Percentiles rank a stretch among this genome's conserved stretches.
phyloP scores from a whole-genome alignment of 129 eudicot genomes.

The Escallonia rubra region DNA sequence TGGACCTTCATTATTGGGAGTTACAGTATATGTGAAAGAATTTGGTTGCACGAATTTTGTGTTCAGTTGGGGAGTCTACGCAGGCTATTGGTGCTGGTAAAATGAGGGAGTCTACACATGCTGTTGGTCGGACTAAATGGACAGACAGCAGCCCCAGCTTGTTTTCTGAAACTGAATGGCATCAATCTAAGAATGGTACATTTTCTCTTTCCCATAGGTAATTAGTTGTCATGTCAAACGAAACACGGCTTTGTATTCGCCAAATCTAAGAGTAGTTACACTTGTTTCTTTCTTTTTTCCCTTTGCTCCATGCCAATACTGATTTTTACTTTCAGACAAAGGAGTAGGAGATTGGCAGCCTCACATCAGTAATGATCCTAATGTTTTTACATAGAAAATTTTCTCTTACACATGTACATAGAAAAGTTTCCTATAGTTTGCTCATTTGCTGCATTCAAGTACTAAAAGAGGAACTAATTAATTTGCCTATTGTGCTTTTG shows the following conservation, averaged over 20 bases:
- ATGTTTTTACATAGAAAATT: no score
- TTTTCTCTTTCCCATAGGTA: no score
- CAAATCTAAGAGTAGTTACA: no score
- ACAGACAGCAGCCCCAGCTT: conserved; percentile 1
- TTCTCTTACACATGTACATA: no score
- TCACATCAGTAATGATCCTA: no score
- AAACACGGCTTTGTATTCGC: no score
- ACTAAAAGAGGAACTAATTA: no score
- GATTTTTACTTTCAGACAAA: no score
- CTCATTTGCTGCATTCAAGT: no score
- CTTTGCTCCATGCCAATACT: background rate
- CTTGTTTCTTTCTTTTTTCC: background rate
- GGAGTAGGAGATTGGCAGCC: no score
- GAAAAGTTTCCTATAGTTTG: no score
- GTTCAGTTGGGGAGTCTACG: conserved; percentile 3
- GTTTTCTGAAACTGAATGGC: conserved; percentile 9
- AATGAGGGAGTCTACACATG: background rate
- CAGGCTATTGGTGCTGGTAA: background rate
- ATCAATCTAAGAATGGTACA: conserved; percentile 23
- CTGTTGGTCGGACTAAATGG: conserved; percentile 1
- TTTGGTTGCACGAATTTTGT: background rate
- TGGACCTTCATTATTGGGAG: background rate
- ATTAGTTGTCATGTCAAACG: no score
- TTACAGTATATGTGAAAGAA: background rate
- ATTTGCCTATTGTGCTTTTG: conserved; percentile 5